Evolutionary conservation across 2,329 filamentous ascomycete genomes (phyloP).

Genomic region (Malbranchea zuffiana): DNA sequence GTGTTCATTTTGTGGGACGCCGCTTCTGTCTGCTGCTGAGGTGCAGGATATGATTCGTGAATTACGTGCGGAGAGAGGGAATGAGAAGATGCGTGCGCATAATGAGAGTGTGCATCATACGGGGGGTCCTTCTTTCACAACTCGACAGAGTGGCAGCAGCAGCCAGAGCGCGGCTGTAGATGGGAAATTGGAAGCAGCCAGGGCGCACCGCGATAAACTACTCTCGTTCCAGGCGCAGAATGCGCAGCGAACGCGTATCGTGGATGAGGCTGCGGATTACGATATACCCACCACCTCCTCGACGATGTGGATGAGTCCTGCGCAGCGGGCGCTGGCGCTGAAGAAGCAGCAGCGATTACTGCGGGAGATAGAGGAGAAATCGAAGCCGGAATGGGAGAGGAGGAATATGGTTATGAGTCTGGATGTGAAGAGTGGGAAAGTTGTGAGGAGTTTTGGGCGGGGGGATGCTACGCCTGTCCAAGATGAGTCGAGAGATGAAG

Average conservation of each 20-base stretch:
- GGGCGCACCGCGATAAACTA: conserved; percentile 69
- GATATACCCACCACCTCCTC: conserved; percentile 51
- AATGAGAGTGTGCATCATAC: conserved; percentile 43
- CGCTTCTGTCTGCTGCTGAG: conserved; percentile 60
- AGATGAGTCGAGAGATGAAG: conserved; percentile 16
- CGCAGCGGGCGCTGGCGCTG: conserved; percentile 69
- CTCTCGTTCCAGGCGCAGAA: conserved; percentile 78
- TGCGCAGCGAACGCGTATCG: conserved; percentile 67
- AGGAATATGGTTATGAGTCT: conserved; percentile 73
- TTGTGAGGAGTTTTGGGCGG: conserved; percentile 46
- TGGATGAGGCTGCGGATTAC: conserved; percentile 72
- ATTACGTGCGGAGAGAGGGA: conserved; percentile 72
- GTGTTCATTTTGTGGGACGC: conserved; percentile 76
- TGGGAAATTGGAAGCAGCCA: conserved; percentile 53
- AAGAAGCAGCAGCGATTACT: conserved; percentile 77
- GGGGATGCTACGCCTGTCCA: conserved; percentile 23
- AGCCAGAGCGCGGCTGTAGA: conserved; percentile 29
- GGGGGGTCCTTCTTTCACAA: too few species aligned
- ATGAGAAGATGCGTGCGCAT: conserved; percentile 74
- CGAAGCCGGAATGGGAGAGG: conserved; percentile 80
- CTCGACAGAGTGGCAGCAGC: conserved; percentile 29
- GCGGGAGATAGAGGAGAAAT: conserved; percentile 77
- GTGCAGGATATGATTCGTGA: conserved; percentile 77
- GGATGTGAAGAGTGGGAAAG: conserved; percentile 65
- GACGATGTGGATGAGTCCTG: conserved; percentile 74